These are phyloP conservation scores for Apocynum venetum DNA, from an alignment of 257 asterid species.

Conservation along the genomic window DNA sequence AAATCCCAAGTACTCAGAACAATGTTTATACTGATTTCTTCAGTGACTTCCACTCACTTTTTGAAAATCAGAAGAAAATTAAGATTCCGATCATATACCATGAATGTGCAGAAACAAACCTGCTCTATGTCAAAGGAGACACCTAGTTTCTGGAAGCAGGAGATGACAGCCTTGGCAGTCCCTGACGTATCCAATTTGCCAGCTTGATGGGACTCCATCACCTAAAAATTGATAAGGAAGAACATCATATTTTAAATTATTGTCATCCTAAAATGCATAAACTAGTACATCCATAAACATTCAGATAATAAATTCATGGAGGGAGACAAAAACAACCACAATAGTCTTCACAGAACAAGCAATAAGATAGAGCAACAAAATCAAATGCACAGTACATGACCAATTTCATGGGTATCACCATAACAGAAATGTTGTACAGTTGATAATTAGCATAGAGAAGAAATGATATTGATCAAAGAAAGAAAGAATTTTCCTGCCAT, in stretches of 20 bases:
- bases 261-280: not conserved
- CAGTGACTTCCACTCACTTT: not conserved
- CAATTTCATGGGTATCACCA: not conserved
- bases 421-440: not conserved
- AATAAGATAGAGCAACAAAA: not conserved
- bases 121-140: slow-evolving; percentile 64
- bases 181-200: slow-evolving; percentile 89
- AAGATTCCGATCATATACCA: not conserved
- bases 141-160: slow-evolving; percentile 89
- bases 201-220: slow-evolving; percentile 96
- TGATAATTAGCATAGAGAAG: not conserved
- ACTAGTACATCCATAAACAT: not conserved
- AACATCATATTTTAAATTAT: slow-evolving; percentile 1
- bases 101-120: slow-evolving; percentile 29
- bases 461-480: not conserved
- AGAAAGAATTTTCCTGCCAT: not conserved
- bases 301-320: not conserved
- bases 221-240: slow-evolving; percentile 34
- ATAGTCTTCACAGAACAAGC: not conserved
- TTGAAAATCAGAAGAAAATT: not conserved
- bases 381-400: not conserved
- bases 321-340: not conserved
- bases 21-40: not conserved
- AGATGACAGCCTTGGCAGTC: slow-evolving; percentile 91
- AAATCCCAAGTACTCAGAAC: not conserved